Evolutionary conservation across 2,329 filamentous ascomycete genomes (phyloP), one percentile per base, ranked within the genome.

Genomic region (Colletotrichum orbiculare): DNA sequence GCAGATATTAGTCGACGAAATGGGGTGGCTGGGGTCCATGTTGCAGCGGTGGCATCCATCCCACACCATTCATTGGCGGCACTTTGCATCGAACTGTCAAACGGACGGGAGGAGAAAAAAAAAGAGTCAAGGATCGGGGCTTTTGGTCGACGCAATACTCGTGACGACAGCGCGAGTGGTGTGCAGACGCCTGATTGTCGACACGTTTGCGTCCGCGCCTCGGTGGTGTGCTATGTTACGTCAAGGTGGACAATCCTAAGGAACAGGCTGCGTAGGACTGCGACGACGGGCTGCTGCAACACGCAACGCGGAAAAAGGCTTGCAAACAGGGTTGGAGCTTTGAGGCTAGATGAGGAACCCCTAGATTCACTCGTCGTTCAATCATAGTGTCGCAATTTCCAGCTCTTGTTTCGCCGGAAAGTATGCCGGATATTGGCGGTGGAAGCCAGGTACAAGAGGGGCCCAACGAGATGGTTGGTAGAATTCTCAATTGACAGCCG

Each of bases 1-100:
- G 25, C 25, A 25, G 3, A 25, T 25, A 42, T 50, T 58, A 65
- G 60, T 50, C 54, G 42, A 43, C 39, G 64, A 64, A 60, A 59
- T 43, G 64, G 64, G 60, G 64, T 50, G 60, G 64, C 54, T 66
- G 64, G 64, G n/a, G 59, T 66, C 54, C 47, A 59, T 65, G 49
- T 66, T 55, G 60, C 60, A 57, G 59, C 25, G 25, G 25, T 25
- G 25, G 25, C 58, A 47, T 53, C 63, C 43, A 41, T 50, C 57
- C 60, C 34, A 47, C 56, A 52, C 58, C 57, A 66, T 52, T 57
- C 59, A 63, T 63, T 66, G 58, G 52, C 59, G 47, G 47, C 63
- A 25, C 47, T 63, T 50, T 53, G 59, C 58, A 66, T 33, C 52
- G 63, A 66, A 59, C 63, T 53, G 58, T 49, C 63, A 66, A 66